phyloP scores from a whole-genome alignment of 768 basidiomycete species.

The Postia placenta region DNA sequence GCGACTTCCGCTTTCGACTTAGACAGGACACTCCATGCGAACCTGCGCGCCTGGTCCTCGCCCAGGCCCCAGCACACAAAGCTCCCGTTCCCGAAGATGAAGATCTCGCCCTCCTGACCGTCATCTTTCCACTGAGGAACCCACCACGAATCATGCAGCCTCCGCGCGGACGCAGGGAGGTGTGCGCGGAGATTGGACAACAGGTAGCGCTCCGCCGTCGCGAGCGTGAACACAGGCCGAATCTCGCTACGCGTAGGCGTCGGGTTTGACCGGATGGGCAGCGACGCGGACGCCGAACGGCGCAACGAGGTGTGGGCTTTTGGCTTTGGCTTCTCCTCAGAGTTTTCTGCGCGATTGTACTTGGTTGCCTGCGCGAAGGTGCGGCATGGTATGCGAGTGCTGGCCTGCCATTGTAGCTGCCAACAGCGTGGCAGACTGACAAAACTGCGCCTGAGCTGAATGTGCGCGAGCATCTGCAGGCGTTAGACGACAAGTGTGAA shows the following conservation, averaged over 20 bases:
- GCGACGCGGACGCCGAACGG: constrained; percentile 77
- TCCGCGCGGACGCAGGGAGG: constrained; percentile 48
- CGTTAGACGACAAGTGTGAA: too few species aligned
- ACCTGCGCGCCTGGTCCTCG: constrained; percentile 66
- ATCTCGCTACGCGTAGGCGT: constrained; percentile 82
- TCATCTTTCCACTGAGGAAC: constrained; percentile 54
- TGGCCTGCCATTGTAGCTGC: not conserved
- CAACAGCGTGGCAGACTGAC: not conserved
- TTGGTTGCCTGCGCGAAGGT: not conserved
- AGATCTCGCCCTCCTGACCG: constrained; percentile 70
- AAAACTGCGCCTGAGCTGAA: not conserved
- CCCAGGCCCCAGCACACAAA: constrained; percentile 88
- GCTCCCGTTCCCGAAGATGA: constrained; percentile 83
- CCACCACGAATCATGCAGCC: constrained; percentile 77
- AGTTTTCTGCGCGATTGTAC: not conserved
- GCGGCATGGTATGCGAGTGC: not conserved
- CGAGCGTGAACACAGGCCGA: constrained; percentile 72
- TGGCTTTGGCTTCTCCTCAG: constrained; percentile 45
- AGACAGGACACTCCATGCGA: constrained; percentile 57
- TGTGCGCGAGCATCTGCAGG: not conserved
- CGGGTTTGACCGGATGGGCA: constrained; percentile 80
- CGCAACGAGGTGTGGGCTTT: constrained; percentile 77
- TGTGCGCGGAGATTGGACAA: constrained; percentile 53
- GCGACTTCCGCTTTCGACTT: constrained; percentile 56
- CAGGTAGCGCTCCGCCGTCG: constrained; percentile 81